These are phyloP conservation scores for Trypethelium eluteriae DNA, from an alignment of 495 filamentous ascomycete genomes.

Conservation along the genomic window DNA sequence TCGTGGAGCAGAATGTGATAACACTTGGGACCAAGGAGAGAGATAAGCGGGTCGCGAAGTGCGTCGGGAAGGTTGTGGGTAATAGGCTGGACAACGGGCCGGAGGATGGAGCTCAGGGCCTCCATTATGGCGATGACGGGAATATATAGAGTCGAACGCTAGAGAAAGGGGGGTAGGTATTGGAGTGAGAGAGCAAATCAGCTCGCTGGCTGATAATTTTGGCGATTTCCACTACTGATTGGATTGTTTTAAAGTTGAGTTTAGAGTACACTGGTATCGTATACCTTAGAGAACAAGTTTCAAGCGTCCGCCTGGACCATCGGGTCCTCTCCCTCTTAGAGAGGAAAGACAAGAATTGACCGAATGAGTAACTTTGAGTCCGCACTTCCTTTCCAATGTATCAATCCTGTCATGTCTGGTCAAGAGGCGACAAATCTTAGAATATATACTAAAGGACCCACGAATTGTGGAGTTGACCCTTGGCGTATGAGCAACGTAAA, in stretches of 20 bases:
- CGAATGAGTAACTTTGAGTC: too few species aligned
- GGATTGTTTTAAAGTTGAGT: too few species aligned
- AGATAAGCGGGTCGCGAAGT: conserved; percentile 63
- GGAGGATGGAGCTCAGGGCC: conserved; percentile 45
- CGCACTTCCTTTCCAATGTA: too few species aligned
- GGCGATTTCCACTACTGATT: too few species aligned
- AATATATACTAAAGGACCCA: neutral
- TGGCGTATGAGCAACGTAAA: conserved; percentile 34
- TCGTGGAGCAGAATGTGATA: conserved; percentile 76
- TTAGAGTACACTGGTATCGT: too few species aligned
- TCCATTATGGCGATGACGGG: conserved; percentile 27
- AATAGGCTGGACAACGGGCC: conserved; percentile 61
- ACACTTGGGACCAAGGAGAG: conserved; percentile 74
- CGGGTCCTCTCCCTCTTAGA: too few species aligned
- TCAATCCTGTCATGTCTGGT: conserved; percentile 15
- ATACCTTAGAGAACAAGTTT: too few species aligned
- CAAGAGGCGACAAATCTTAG: neutral
- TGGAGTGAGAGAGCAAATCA: neutral
- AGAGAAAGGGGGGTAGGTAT: neutral
- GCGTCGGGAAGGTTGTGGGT: conserved; percentile 72
- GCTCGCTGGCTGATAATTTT: conserved; percentile 10
- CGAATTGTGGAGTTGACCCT: conserved; percentile 20
- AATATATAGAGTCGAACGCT: neutral
- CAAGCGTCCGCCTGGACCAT: too few species aligned
- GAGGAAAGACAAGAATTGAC: too few species aligned